phyloP scores from a whole-genome alignment of 768 basidiomycete genomes.

The Podaxis sp. region DNA sequence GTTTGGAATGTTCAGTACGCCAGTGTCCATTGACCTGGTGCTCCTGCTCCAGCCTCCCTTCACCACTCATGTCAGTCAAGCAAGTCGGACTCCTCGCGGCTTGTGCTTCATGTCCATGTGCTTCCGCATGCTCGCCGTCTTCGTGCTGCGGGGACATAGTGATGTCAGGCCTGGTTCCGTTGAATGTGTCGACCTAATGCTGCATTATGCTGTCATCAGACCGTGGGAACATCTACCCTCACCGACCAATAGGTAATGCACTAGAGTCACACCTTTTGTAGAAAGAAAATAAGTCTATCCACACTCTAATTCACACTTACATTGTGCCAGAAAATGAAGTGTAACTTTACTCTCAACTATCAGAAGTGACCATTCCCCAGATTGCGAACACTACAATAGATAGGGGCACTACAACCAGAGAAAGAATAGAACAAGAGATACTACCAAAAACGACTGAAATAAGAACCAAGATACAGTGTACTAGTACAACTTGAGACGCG shows the following conservation, averaged over 20 bases:
- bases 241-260: background rate
- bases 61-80: constrained; percentile 7
- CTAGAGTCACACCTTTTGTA: too few relatives aligned
- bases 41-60: constrained; percentile 1
- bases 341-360: too few relatives aligned
- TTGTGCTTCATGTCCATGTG: background rate
- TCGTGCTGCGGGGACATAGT: constrained; percentile 8
- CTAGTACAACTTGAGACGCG: too few relatives aligned
- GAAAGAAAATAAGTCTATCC: too few relatives aligned
- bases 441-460: too few relatives aligned
- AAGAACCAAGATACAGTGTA: too few relatives aligned
- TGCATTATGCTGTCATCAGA: background rate
- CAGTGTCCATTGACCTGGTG: background rate
- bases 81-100: constrained; percentile 15
- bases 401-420: too few relatives aligned
- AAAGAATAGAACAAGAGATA: too few relatives aligned
- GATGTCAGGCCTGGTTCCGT: background rate
- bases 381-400: too few relatives aligned
- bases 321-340: too few relatives aligned
- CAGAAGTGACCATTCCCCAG: too few relatives aligned
- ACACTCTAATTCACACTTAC: too few relatives aligned
- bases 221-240: background rate
- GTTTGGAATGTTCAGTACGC: background rate
- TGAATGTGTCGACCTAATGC: background rate
- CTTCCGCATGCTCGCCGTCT: constrained; percentile 2